Evolutionary conservation across 805 yeast species (phyloP), one percentile per base, ranked within the genome.

Genomic region (Saccharomycopsis amapae): DNA sequence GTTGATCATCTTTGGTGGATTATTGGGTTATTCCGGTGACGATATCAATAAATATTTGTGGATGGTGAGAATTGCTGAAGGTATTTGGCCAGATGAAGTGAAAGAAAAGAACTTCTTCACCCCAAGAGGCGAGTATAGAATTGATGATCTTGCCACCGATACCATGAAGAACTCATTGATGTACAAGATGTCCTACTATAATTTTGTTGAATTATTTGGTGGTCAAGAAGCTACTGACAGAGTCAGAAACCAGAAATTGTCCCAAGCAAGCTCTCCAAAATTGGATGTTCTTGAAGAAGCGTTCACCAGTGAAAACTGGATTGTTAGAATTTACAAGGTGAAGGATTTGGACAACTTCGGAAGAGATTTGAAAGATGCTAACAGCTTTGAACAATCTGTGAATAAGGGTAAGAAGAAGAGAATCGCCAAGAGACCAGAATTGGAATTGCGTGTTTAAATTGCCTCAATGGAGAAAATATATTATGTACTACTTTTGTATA

Each of bases 51-150:
- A 93, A 67, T 93, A 88, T 67, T 66, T 93, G 60, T 94, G 99
- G 98, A 93, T 93, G 99, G 88, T 93, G 24, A 78, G 98, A 64
- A 93, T 93, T 55, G 77, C 96, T n/a, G 96, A 93, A 66, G 98
- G 98, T 45, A 86, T 93, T 50, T 93, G 99, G 99, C 99, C 98
- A 1, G 97, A 93, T n/a, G 97, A 93, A 61, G 80, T 93, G 49
- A 75, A 71, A 55, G 98, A 93, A 67, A 71, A 93, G 53, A 75
- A 79, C 54, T 93, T 69, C 67, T 93, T 89, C 73, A 84, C 89
- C 19, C 76, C 77, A 4, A 67, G 77, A 45, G 97, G 97, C 51
- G 96, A 88, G 63, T 93, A 87, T 63, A 79, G 79, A 58, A 82
- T 93, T 45, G 97, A 93, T 62, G 78, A 74, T 47, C 67, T 67